These are phyloP conservation scores for Boletus edulis DNA, from an alignment of 768 basidiomycete genomes.

Conservation along the genomic window DNA sequence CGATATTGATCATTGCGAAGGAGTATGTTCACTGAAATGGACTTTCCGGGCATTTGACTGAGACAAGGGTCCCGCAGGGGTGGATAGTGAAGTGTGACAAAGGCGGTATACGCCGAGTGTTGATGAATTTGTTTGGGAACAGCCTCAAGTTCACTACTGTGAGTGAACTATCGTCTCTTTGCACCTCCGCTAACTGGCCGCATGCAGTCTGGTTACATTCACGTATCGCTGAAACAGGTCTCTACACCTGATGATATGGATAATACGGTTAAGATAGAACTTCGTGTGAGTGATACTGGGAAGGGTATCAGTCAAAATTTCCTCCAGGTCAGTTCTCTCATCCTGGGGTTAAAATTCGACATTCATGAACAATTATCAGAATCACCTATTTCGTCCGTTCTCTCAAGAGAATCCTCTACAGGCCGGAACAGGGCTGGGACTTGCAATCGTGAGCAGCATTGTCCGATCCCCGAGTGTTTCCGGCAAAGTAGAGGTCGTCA, in stretches of 20 bases:
- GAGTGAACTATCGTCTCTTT: conserved; percentile 22
- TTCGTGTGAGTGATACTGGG: conserved; percentile 85
- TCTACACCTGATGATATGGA: conserved; percentile 53
- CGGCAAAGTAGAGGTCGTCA: conserved; percentile 93
- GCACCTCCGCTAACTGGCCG: conserved; percentile 1
- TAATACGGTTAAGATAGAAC: conserved; percentile 70
- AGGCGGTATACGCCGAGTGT: conserved; percentile 84
- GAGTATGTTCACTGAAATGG: conserved; percentile 43
- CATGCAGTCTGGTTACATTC: conserved; percentile 79
- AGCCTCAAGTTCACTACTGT: conserved; percentile 90
- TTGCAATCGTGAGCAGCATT: conserved; percentile 94
- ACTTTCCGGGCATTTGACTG: background rate
- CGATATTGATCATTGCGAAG: conserved; percentile 72
- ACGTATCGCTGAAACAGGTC: conserved; percentile 76
- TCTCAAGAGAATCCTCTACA: conserved; percentile 95
- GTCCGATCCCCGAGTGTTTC: conserved; percentile 80
- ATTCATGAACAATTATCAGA: conserved; percentile 40
- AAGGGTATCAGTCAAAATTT: conserved; percentile 96
- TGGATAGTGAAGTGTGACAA: conserved; percentile 89
- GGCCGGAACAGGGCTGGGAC: conserved; percentile 88
- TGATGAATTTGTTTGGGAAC: conserved; percentile 96
- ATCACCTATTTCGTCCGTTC: conserved; percentile 95
- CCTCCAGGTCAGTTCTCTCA: conserved; percentile 56
- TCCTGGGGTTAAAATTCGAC: background rate
- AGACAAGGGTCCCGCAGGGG: conserved; percentile 47